A percentile compares a stretch with the other conserved stretches of the same genome.
These are phyloP conservation scores for Solanum pinnatisectum DNA, from an alignment of 257 asterid genomes.

Conservation along the genomic window DNA sequence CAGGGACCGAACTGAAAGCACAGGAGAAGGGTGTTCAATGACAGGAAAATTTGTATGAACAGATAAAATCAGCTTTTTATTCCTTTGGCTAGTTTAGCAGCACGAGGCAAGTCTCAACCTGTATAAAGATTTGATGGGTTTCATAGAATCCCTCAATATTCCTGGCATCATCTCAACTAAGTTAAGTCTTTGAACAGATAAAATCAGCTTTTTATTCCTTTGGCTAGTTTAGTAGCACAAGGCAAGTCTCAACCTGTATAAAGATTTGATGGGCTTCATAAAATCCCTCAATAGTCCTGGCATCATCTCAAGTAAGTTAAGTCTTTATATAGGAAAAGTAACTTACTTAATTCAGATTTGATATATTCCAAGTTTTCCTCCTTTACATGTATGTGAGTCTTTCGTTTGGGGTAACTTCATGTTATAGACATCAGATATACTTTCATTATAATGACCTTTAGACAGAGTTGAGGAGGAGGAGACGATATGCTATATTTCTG, in stretches of 20 bases:
- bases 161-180: not conserved
- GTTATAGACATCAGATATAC: not conserved
- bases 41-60: not conserved
- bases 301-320: not conserved
- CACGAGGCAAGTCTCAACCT: not conserved
- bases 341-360: not conserved
- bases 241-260: not conserved
- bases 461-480: not conserved
- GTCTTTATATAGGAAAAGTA: not conserved
- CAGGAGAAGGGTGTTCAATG: not conserved
- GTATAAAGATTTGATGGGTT: not conserved
- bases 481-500: not conserved
- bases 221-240: not conserved
- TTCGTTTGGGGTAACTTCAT: not conserved
- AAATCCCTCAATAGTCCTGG: not conserved
- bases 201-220: not conserved
- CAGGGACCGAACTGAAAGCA: not conserved
- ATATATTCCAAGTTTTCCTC: not conserved
- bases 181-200: not conserved
- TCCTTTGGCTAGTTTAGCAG: not conserved
- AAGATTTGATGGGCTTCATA: not conserved
- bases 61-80: not conserved
- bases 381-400: not conserved
- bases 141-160: not conserved
- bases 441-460: not conserved